Conservation (phyloP, 805 yeast species). For the Saccharomycopsis microspora region DNA sequence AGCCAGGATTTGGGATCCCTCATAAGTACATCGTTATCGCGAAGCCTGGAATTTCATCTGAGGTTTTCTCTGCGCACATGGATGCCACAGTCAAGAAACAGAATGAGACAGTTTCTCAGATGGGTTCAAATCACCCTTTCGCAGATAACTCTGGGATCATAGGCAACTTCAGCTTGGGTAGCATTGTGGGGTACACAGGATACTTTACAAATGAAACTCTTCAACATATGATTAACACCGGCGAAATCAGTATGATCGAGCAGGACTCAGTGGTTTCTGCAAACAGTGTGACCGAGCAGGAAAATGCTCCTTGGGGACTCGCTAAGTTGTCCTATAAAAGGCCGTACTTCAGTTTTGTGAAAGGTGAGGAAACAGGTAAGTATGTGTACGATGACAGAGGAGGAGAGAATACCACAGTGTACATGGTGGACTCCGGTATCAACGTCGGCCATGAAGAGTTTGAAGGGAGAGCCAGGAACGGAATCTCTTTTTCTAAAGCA, state of each 20-base stretch:
- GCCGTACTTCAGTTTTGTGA: too few relatives aligned
- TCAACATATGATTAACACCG: conserved; percentile 21
- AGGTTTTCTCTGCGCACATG: neutral
- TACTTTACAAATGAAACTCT: neutral
- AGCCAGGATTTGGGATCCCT: neutral
- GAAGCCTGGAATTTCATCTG: neutral
- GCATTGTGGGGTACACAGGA: neutral
- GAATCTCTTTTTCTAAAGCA: conserved; percentile 63
- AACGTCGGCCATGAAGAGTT: conserved; percentile 66
- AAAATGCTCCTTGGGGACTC: conserved; percentile 65
- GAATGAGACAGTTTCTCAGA: too few relatives aligned
- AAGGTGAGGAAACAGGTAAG: neutral
- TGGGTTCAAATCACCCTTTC: neutral
- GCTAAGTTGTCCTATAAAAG: conserved; percentile 40
- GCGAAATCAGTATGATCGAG: conserved; percentile 53
- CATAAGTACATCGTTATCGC: conserved; percentile 8
- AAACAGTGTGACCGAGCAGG: conserved; percentile 39
- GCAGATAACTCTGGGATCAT: neutral
- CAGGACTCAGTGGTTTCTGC: conserved; percentile 43
- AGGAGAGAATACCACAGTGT: conserved; percentile 46
- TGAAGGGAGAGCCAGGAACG: conserved; percentile 79
- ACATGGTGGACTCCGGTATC: conserved; percentile 85
- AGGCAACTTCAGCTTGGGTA: neutral
- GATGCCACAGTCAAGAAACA: neutral
- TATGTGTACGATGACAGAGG: conserved; percentile 4